These are phyloP conservation scores for Syncephalastrum monosporum DNA, from an alignment of 371 early-diverging fungal species.

Conservation along the genomic window DNA sequence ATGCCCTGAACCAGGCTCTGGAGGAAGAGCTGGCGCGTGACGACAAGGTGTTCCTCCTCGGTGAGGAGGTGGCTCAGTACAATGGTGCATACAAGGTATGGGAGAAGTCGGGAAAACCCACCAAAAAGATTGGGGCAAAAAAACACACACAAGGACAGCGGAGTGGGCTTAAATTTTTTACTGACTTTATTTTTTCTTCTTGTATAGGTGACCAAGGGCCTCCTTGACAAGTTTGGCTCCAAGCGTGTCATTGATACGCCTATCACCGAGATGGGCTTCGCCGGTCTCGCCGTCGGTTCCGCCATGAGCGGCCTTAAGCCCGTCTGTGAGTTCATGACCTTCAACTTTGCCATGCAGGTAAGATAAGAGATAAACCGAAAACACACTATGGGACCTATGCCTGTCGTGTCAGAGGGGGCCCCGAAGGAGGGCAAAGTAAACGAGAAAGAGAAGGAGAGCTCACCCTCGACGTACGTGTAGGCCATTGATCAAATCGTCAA, in stretches of 20 bases:
- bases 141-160: neutral
- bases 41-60: slow-evolving; percentile 91
- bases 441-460: slow-evolving; percentile 4
- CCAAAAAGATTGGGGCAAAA: slow-evolving; percentile 44
- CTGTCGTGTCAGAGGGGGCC: neutral
- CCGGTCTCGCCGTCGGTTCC: slow-evolving; percentile 98
- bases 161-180: slow-evolving; percentile 2
- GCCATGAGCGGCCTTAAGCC: slow-evolving; percentile 96
- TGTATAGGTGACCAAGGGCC: slow-evolving; percentile 92
- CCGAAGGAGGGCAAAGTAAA: neutral
- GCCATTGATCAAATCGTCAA: slow-evolving; percentile 99
- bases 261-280: slow-evolving; percentile 99
- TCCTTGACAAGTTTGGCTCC: slow-evolving; percentile 97
- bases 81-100: slow-evolving; percentile 99
- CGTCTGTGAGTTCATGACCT: slow-evolving; percentile 99
- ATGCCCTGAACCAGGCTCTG: slow-evolving; percentile 97
- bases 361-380: slow-evolving; percentile 7
- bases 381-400: neutral
- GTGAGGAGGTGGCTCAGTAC: slow-evolving; percentile 98
- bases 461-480: slow-evolving; percentile 30
- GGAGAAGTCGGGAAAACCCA: slow-evolving; percentile 43
- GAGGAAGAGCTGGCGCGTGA: slow-evolving; percentile 98
- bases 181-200: neutral
- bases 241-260: slow-evolving; percentile 99
- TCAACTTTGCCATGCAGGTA: slow-evolving; percentile 99